Evolutionary conservation across 164 flowering plant genomes (phyloP).

Genomic region (Hamamelis virginiana): DNA sequence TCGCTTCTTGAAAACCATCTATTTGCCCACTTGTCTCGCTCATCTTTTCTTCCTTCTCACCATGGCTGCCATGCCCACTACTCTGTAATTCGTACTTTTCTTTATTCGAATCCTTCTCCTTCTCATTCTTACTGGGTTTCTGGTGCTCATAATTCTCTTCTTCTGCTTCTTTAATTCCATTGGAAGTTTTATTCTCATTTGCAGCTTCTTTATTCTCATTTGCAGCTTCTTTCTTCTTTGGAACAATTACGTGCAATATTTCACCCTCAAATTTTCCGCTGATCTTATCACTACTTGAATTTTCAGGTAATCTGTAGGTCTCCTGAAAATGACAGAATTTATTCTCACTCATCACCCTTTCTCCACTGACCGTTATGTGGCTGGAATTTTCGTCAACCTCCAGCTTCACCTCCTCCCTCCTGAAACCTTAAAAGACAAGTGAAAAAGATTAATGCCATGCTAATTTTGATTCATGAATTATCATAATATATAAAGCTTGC

Average conservation of each 20-base stretch:
- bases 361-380: slow-evolving; percentile 31
- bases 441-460: background rate
- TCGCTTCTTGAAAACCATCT: background rate
- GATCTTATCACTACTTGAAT: slow-evolving; percentile 33
- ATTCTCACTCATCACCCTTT: slow-evolving; percentile 17
- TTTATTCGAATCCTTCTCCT: too few relatives aligned
- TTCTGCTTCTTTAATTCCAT: background rate
- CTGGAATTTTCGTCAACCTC: slow-evolving; percentile 20
- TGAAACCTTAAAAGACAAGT: slow-evolving; percentile 26
- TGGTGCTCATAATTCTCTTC: slow-evolving; percentile 10
- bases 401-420: slow-evolving; percentile 31
- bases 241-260: slow-evolving; percentile 45
- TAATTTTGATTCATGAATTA: too few relatives aligned
- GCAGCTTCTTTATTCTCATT: slow-evolving; percentile 13
- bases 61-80: background rate
- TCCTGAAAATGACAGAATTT: slow-evolving; percentile 21
- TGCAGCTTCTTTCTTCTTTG: slow-evolving; percentile 24
- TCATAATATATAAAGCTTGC: too few relatives aligned
- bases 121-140: background rate
- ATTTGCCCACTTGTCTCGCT: background rate
- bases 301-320: slow-evolving; percentile 29
- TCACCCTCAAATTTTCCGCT: slow-evolving; percentile 42
- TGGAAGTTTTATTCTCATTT: background rate
- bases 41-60: slow-evolving; percentile 4
- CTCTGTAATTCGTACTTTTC: too few relatives aligned